Percentiles rank a stretch among this genome's conserved stretches.
phyloP scores from a whole-genome alignment of 768 basidiomycete species.

The Trametes cubensis region DNA sequence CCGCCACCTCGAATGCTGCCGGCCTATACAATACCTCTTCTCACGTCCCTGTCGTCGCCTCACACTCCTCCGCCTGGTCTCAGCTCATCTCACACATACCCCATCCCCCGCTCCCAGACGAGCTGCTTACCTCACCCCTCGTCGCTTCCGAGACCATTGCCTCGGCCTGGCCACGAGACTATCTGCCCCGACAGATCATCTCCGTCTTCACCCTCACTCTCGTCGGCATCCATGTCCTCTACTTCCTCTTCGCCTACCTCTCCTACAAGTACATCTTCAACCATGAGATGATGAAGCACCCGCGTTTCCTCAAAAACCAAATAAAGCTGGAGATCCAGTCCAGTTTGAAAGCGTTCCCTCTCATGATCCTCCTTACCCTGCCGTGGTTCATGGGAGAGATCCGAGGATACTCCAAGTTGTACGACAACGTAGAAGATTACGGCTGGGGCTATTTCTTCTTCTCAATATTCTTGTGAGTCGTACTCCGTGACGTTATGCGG shows the following conservation, averaged over 20 bases:
- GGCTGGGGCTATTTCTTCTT: constrained; percentile 73
- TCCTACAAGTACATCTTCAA: constrained; percentile 91
- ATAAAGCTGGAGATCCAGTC: constrained; percentile 75
- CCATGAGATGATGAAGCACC: constrained; percentile 93
- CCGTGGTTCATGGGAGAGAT: constrained; percentile 96
- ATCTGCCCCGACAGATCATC: constrained; percentile 74
- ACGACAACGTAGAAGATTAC: constrained; percentile 77
- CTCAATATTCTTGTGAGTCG: constrained; percentile 68
- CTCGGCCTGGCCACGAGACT: constrained; percentile 86
- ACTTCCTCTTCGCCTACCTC: constrained; percentile 84
- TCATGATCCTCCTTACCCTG: constrained; percentile 80
- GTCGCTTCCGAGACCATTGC: constrained; percentile 37
- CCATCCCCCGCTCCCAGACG: constrained; percentile 51
- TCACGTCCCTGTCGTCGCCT: constrained; percentile 41
- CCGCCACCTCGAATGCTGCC: constrained; percentile 23
- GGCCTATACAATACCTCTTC: constrained; percentile 34
- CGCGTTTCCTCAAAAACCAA: constrained; percentile 90
- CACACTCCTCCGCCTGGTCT: constrained; percentile 50
- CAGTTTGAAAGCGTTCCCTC: constrained; percentile 78
- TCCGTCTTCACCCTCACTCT: constrained; percentile 75
- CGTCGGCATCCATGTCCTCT: constrained; percentile 81
- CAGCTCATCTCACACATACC: constrained; percentile 58
- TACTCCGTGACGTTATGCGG: background rate
- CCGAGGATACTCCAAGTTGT: constrained; percentile 78
- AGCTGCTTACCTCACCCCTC: constrained; percentile 34